Conservation (phyloP, 1,139 yeast genomes). For the Pichia sp. region DNA sequence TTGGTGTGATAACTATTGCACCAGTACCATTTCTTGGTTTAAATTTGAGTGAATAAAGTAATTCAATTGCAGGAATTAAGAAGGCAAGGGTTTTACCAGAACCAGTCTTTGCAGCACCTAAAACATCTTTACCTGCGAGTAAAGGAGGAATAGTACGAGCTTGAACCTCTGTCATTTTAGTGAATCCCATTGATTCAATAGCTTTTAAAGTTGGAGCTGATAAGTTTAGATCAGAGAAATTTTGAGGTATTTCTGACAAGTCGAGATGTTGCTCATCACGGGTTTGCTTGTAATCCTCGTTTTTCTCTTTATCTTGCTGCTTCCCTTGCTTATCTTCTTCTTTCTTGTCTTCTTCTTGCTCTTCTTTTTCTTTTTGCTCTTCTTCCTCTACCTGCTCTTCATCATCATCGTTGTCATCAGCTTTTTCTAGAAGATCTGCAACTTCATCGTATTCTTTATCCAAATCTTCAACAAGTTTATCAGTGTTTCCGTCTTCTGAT, state of each 20-base stretch:
- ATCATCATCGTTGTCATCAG: conserved; percentile 19
- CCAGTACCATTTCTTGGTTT: conserved; percentile 93
- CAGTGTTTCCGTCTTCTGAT: conserved; percentile 32
- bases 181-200: conserved; percentile 78
- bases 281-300: conserved; percentile 18
- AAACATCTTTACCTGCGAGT: conserved; percentile 88
- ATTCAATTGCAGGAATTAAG: conserved; percentile 88
- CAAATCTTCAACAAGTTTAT: conserved; percentile 40
- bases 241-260: conserved; percentile 10
- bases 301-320: conserved; percentile 27
- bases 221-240: conserved; percentile 47
- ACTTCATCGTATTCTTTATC: conserved; percentile 52
- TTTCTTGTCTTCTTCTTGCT: conserved; percentile 37
- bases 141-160: conserved; percentile 92
- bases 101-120: conserved; percentile 97
- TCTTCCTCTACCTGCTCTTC: conserved; percentile 13
- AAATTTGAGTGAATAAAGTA: conserved; percentile 79
- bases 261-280: conserved; percentile 12
- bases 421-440: conserved; percentile 41
- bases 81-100: conserved; percentile 96
- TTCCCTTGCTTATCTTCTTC: conserved; percentile 19
- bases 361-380: conserved; percentile 37
- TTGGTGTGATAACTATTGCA: conserved; percentile 78
- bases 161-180: conserved; percentile 86
- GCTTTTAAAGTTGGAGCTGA: conserved; percentile 79